Base-by-base conservation (phyloP, 345 rosid species). In the Populus pruinosa region DNA sequence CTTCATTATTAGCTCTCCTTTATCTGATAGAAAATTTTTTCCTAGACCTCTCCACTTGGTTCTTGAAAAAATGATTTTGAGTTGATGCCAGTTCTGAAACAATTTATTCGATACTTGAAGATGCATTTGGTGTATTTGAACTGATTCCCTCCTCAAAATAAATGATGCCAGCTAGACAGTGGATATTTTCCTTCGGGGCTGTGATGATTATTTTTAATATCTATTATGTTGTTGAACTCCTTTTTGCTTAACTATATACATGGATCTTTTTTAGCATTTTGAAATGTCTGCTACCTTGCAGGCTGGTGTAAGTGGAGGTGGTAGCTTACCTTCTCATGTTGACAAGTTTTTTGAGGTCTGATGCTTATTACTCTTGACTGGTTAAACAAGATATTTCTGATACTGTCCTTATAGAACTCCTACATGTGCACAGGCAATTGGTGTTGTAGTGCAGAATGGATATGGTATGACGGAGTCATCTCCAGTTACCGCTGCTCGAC, bases 261-360 rank as follows among this genome's bases (percentile, higher is more conserved):
- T 8, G 5, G 20, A 25, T 68, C 2, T 31, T 5, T 78, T 7
- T 41, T 27, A 8, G 69, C 59, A 23, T 6, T 38, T 2, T 6
- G 23, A 50, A 6, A 39, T 56, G 20, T 74, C 29, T 79, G 77
- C 69, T 77, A 71, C 76, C 64, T 49, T 81, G 75, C 82, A 96
- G 99, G 98, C 98, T 87, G 97, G 97, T 79, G 79, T 92, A 63
- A 91, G 96, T 70, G 99, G 98, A 79, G 99, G 99, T 77, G 97
- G 98, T n/a, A 92, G 92, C 84, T 88, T 96, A 86, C 94, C 99
- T 20, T 62, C 86, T 82, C 87, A 89, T 82, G 80, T 96, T 50
- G 99, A 96, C 84, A 90, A 85, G 76, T 96, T 96, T 86, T 93
- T 88, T 62, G 99, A 96, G 99, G 99, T 96, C 59, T 43, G 90